Conservation (phyloP, 1,284 basidiomycete species). For the Ceratobasidium sp. region DNA sequence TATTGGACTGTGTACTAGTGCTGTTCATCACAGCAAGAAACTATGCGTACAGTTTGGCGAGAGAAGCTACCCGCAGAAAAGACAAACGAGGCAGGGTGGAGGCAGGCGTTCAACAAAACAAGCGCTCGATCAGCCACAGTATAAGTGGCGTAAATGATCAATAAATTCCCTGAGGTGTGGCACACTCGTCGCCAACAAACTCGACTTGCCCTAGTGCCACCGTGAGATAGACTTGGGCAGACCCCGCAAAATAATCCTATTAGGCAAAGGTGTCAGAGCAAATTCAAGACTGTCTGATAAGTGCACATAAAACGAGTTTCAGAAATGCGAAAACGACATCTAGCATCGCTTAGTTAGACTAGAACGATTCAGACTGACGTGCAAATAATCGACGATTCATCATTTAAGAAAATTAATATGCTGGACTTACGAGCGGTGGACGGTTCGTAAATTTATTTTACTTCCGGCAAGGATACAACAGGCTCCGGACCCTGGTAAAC, state of each 20-base stretch:
- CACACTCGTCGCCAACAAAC: too few species aligned
- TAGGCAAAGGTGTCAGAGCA: too few species aligned
- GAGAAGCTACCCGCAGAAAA: constrained; percentile 45
- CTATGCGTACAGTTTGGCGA: constrained; percentile 47
- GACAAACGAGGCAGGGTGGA: constrained; percentile 44
- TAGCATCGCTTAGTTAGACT: background rate
- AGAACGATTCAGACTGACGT: constrained; percentile 59
- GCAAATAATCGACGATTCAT: constrained; percentile 53
- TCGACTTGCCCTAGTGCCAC: too few species aligned
- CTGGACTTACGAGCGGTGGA: background rate
- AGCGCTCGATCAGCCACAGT: background rate
- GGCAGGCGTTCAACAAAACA: constrained; percentile 7
- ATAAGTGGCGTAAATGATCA: background rate
- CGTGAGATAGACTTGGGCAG: too few species aligned
- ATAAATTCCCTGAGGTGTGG: background rate
- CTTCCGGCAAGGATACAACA: constrained; percentile 21
- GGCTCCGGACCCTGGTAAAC: background rate
- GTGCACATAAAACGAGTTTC: background rate
- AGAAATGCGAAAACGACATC: constrained; percentile 33
- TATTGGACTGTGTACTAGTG: constrained; percentile 35
- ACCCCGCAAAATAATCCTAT: too few species aligned
- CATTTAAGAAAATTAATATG: background rate
- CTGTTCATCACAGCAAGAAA: constrained; percentile 44
- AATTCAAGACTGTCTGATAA: too few species aligned
- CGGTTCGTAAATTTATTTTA: background rate